Evolutionary conservation across 768 basidiomycete genomes (phyloP).

Genomic region (Calocera viscosa): DNA sequence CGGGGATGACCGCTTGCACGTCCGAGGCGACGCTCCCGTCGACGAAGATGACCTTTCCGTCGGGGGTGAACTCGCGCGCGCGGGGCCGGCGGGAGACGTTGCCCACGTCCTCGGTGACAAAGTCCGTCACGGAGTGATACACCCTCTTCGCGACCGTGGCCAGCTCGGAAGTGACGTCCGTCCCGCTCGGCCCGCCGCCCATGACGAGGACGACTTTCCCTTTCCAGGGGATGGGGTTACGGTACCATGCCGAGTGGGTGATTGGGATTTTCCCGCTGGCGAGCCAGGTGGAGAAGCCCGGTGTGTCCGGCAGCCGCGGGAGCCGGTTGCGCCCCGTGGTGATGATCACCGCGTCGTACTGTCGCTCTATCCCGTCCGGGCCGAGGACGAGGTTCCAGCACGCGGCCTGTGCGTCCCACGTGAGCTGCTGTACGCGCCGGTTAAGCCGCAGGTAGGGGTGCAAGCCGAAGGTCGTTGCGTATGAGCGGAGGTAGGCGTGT

Average conservation of each 20-base stretch:
- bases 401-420: slow-evolving; percentile 15
- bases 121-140: slow-evolving; percentile 38
- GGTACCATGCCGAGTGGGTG: slow-evolving; percentile 57
- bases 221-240: slow-evolving; percentile 33
- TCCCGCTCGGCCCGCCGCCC: slow-evolving; percentile 49
- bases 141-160: slow-evolving; percentile 16
- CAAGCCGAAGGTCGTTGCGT: slow-evolving; percentile 50
- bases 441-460: slow-evolving; percentile 48
- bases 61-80: slow-evolving; percentile 32
- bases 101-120: slow-evolving; percentile 25
- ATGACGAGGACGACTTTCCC: slow-evolving; percentile 36
- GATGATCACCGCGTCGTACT: slow-evolving; percentile 53
- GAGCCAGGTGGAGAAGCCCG: slow-evolving; percentile 52
- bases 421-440: slow-evolving; percentile 37
- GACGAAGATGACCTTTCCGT: slow-evolving; percentile 43
- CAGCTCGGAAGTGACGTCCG: slow-evolving; percentile 54
- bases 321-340: slow-evolving; percentile 63
- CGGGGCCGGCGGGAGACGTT: slow-evolving; percentile 34
- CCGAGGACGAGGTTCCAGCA: slow-evolving; percentile 28
- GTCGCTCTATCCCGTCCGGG: slow-evolving; percentile 25
- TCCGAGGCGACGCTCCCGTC: slow-evolving; percentile 44
- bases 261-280: slow-evolving; percentile 32
- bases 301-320: slow-evolving; percentile 49
- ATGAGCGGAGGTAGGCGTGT: slow-evolving; percentile 55
- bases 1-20: slow-evolving; percentile 57